Conservation (phyloP, 2,329 filamentous ascomycete species). For the Fusarium gaditjirri region DNA sequence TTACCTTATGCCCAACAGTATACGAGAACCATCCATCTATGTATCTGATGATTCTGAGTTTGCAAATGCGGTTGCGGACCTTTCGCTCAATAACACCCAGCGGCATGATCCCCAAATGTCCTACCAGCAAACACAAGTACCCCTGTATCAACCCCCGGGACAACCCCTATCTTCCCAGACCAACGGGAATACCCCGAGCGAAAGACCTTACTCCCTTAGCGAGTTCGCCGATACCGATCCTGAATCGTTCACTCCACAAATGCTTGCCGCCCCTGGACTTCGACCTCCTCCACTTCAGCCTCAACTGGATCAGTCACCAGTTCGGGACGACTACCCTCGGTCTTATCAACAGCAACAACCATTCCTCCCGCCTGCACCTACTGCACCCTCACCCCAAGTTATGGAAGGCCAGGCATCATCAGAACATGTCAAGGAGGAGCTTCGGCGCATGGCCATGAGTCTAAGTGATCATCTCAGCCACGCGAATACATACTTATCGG, state of each 20-base stretch:
- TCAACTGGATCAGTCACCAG: constrained; percentile 33
- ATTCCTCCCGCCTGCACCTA: constrained; percentile 51
- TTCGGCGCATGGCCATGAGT: constrained; percentile 62
- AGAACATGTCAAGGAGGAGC: constrained; percentile 62
- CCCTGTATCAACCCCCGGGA: constrained; percentile 17
- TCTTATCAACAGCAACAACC: constrained; percentile 28
- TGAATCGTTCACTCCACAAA: constrained; percentile 50
- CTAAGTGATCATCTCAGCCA: constrained; percentile 60
- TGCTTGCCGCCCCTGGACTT: constrained; percentile 42
- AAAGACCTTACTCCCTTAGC: constrained; percentile 53
- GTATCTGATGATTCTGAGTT: constrained; percentile 68
- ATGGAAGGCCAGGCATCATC: constrained; percentile 65
- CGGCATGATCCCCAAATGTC: constrained; percentile 30
- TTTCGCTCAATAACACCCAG: constrained; percentile 42
- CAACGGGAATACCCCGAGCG: constrained; percentile 29
- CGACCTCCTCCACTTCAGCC: constrained; percentile 38
- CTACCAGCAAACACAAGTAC: constrained; percentile 36
- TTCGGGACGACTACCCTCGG: constrained; percentile 27
- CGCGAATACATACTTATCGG: constrained; percentile 57
- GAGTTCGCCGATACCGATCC: constrained; percentile 56
- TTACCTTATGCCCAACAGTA: constrained; percentile 55
- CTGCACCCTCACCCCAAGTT: constrained; percentile 60
- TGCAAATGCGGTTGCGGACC: constrained; percentile 51
- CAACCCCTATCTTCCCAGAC: constrained; percentile 20
- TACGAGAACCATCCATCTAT: constrained; percentile 68